phyloP scores from a whole-genome alignment of 176 grass and related monocot species.

The Rhynchospora breviuscula region DNA sequence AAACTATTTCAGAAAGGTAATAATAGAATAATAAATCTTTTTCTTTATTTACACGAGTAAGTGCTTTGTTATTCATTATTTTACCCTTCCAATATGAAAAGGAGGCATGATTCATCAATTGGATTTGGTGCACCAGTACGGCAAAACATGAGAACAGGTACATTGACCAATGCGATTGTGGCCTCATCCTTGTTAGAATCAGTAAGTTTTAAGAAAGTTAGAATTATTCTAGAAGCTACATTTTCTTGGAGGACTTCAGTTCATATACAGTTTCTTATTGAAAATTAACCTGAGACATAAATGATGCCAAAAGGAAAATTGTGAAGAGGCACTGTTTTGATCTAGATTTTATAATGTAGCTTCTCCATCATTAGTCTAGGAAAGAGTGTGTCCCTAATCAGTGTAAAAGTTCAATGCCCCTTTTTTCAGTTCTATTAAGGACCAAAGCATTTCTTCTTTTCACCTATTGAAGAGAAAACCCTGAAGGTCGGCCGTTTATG shows the following conservation, averaged over 20 bases:
- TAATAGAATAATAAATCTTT: slow-evolving; percentile 2
- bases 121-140: slow-evolving; percentile 94
- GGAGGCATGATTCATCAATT: slow-evolving; percentile 97
- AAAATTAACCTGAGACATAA: not conserved
- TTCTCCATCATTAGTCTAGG: not conserved
- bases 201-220: slow-evolving; percentile 44
- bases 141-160: slow-evolving; percentile 70
- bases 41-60: not conserved
- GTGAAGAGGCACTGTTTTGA: not conserved
- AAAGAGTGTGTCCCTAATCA: not conserved
- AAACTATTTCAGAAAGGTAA: slow-evolving; percentile 98
- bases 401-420: not conserved
- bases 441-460: not conserved
- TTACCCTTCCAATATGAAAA: slow-evolving; percentile 43
- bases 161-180: slow-evolving; percentile 49
- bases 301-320: not conserved
- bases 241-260: not conserved
- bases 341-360: not conserved
- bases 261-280: not conserved
- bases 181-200: slow-evolving; percentile 91
- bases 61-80: slow-evolving; percentile 25
- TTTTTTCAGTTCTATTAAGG: slow-evolving; percentile 2
- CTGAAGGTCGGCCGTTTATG: not conserved
- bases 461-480: not conserved
- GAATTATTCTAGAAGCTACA: not conserved